These are phyloP conservation scores for Xylaria hypoxylon DNA, from an alignment of 2,329 filamentous ascomycete species.

Conservation along the genomic window DNA sequence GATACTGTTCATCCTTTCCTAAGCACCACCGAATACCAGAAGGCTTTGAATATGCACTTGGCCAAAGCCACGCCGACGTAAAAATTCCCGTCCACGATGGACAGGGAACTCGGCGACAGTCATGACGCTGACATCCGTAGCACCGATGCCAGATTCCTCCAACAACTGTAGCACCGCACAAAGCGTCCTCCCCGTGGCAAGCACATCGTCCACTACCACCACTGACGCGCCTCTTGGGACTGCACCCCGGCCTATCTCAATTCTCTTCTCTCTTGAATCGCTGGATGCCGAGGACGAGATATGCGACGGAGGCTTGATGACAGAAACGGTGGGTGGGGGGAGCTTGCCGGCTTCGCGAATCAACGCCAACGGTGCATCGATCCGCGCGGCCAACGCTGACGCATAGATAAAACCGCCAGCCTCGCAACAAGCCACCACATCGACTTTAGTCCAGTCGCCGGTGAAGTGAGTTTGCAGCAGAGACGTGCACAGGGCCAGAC, in stretches of 20 bases:
- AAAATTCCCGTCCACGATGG: slow-evolving; percentile 62
- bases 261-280: slow-evolving; percentile 45
- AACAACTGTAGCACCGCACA: slow-evolving; percentile 64
- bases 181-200: slow-evolving; percentile 67
- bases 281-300: slow-evolving; percentile 60
- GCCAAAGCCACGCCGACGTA: slow-evolving; percentile 63
- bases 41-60: slow-evolving; percentile 63
- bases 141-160: slow-evolving; percentile 54
- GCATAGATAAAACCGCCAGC: slow-evolving; percentile 68
- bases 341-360: slow-evolving; percentile 70
- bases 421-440: slow-evolving; percentile 65
- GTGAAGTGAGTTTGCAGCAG: slow-evolving; percentile 61
- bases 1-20: too few relatives aligned
- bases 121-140: slow-evolving; percentile 60
- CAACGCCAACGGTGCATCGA: slow-evolving; percentile 59
- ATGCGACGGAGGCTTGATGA: slow-evolving; percentile 61
- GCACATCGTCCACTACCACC: slow-evolving; percentile 70
- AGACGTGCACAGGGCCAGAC: slow-evolving; percentile 62
- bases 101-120: slow-evolving; percentile 68
- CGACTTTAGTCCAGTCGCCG: slow-evolving; percentile 60
- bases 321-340: slow-evolving; percentile 65
- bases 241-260: slow-evolving; percentile 63
- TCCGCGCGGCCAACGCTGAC: slow-evolving; percentile 58
- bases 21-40: slow-evolving; percentile 61
- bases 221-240: slow-evolving; percentile 57